Conservation (phyloP, 257 asterid genomes). For the Nemophila menziesii region DNA sequence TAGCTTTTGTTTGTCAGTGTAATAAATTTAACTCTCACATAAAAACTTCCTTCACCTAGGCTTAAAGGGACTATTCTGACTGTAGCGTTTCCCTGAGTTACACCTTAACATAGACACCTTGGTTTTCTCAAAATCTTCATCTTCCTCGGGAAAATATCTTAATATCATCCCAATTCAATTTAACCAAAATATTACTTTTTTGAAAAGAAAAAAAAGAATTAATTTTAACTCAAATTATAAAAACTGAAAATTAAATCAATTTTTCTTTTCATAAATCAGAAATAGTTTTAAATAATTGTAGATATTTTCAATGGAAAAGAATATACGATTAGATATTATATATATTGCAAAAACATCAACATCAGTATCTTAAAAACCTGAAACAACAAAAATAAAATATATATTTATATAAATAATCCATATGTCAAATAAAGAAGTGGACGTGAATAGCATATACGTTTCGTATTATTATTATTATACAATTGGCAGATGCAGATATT, state of each 20-base stretch:
- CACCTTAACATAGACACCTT: conserved; percentile 16
- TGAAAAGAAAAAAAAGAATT: too few relatives aligned
- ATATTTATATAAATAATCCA: too few relatives aligned
- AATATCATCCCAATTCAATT: too few relatives aligned
- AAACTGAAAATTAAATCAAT: too few relatives aligned
- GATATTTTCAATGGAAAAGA: not conserved
- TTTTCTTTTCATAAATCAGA: too few relatives aligned
- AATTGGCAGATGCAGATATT: too few relatives aligned
- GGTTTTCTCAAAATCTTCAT: conserved; percentile 22
- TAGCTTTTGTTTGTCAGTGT: conserved; percentile 13
- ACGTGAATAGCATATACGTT: not conserved
- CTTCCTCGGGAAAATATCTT: conserved; percentile 22
- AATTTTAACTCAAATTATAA: too few relatives aligned
- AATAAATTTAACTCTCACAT: too few relatives aligned
- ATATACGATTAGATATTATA: not conserved
- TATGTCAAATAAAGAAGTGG: not conserved
- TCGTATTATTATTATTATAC: not conserved
- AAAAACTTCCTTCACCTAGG: not conserved
- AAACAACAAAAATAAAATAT: not conserved
- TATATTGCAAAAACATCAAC: not conserved
- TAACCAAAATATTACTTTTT: not conserved
- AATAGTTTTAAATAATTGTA: too few relatives aligned
- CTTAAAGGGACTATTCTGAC: too few relatives aligned
- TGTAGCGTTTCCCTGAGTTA: not conserved
- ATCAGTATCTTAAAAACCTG: not conserved